These are phyloP conservation scores for Cadophora gregata DNA, from an alignment of 2,329 filamentous ascomycete genomes.

Conservation along the genomic window DNA sequence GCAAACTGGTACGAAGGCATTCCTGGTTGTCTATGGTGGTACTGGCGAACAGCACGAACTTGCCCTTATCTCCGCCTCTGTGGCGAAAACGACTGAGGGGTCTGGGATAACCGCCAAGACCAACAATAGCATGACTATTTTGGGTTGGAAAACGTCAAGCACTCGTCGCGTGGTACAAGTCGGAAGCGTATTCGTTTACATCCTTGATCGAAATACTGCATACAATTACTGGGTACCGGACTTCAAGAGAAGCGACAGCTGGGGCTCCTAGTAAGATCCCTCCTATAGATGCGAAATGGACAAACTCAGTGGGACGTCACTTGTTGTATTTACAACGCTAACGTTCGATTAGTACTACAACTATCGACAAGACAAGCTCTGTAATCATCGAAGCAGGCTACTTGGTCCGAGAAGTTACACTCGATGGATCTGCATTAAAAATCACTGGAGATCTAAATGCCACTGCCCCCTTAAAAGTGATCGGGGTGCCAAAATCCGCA, in stretches of 20 bases:
- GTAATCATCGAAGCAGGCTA: slow-evolving; percentile 68
- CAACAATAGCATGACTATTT: slow-evolving; percentile 50
- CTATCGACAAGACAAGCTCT: slow-evolving; percentile 44
- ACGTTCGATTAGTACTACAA: slow-evolving; percentile 33
- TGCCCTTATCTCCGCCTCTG: slow-evolving; percentile 46
- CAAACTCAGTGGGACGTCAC: too few species aligned
- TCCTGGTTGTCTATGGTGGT: slow-evolving; percentile 67
- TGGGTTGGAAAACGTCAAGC: slow-evolving; percentile 59
- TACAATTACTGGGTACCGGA: slow-evolving; percentile 59
- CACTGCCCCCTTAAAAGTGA: slow-evolving; percentile 60
- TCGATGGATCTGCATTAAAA: slow-evolving; percentile 63
- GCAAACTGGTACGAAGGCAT: slow-evolving; percentile 59
- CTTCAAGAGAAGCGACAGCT: slow-evolving; percentile 49
- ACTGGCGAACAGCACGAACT: slow-evolving; percentile 66
- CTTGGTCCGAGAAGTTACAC: slow-evolving; percentile 64
- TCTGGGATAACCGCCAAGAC: slow-evolving; percentile 37
- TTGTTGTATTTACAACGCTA: slow-evolving; percentile 10
- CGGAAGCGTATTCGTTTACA: slow-evolving; percentile 34
- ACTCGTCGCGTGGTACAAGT: slow-evolving; percentile 56
- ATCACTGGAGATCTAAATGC: slow-evolving; percentile 74
- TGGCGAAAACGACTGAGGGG: slow-evolving; percentile 54
- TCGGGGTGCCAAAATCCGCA: slow-evolving; percentile 58
- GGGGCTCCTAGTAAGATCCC: slow-evolving; percentile 43
- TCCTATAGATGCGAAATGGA: too few species aligned
- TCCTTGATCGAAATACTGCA: slow-evolving; percentile 64